phyloP scores from a whole-genome alignment of 805 yeast species.

The Lipomyces lipofer region DNA sequence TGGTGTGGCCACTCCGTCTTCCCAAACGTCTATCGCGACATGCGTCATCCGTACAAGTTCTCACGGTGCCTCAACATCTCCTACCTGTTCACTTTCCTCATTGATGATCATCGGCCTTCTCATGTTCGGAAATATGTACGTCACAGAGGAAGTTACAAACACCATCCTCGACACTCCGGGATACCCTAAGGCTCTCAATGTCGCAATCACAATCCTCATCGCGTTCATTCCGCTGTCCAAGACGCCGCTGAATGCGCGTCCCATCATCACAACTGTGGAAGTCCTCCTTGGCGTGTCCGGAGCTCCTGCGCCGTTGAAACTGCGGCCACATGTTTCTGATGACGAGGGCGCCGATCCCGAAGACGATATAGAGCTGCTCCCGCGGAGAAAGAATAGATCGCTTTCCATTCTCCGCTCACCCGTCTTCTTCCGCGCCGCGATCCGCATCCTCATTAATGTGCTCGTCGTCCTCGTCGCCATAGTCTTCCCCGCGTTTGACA shows the following conservation, averaged over 20 bases:
- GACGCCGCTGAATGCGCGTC: constrained; percentile 79
- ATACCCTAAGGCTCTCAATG: constrained; percentile 62
- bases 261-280: constrained; percentile 73
- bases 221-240: constrained; percentile 84
- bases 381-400: too few relatives aligned
- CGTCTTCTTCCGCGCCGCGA: constrained; percentile 28
- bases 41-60: constrained; percentile 69
- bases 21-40: constrained; percentile 73
- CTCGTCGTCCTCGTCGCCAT: constrained; percentile 61
- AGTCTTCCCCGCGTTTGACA: constrained; percentile 75
- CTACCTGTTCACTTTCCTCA: constrained; percentile 56
- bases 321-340: background rate
- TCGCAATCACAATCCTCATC: constrained; percentile 59
- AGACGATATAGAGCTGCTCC: background rate
- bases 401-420: background rate
- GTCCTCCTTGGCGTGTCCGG: constrained; percentile 45
- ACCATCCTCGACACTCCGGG: constrained; percentile 65
- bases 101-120: constrained; percentile 67
- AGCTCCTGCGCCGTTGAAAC: constrained; percentile 11
- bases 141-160: constrained; percentile 53
- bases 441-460: constrained; percentile 53
- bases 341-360: background rate
- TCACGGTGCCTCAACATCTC: constrained; percentile 53
- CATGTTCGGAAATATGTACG: constrained; percentile 67
- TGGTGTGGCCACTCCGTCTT: constrained; percentile 86